These are phyloP conservation scores for Botrytis medusae DNA, from an alignment of 2,329 filamentous ascomycete species.

Conservation along the genomic window DNA sequence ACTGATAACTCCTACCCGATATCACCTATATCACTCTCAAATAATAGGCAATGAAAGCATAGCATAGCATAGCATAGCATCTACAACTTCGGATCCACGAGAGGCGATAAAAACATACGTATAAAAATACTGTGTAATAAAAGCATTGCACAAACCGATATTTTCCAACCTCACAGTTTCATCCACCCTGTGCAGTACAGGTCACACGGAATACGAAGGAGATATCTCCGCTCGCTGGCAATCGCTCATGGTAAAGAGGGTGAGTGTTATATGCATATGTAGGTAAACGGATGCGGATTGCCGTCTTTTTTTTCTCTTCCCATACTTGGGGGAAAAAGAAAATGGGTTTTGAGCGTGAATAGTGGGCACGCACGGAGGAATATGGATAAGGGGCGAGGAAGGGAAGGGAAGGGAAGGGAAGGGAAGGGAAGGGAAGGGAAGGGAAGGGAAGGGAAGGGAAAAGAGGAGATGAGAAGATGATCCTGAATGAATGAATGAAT, in stretches of 20 bases:
- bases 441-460: too few relatives aligned
- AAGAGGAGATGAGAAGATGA: not conserved
- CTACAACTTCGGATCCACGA: not conserved
- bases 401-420: too few relatives aligned
- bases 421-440: too few relatives aligned
- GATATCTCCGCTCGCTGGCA: not conserved
- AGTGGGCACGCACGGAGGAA: not conserved
- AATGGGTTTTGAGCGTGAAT: not conserved
- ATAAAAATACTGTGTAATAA: not conserved
- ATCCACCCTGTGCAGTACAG: not conserved
- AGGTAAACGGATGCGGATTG: not conserved
- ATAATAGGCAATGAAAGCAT: not conserved
- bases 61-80: not conserved
- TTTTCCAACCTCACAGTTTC: not conserved
- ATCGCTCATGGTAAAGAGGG: not conserved
- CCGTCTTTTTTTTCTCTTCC: not conserved
- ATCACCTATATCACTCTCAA: not conserved
- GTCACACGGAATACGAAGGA: not conserved
- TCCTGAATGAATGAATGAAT: not conserved
- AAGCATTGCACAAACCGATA: not conserved
- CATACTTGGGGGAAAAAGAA: not conserved
- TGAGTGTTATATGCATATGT: not conserved
- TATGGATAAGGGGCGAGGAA: not conserved
- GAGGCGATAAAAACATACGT: not conserved
- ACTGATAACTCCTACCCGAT: not conserved